Base-by-base conservation (phyloP, 805 yeast species). In the Kuraishia molischiana region DNA sequence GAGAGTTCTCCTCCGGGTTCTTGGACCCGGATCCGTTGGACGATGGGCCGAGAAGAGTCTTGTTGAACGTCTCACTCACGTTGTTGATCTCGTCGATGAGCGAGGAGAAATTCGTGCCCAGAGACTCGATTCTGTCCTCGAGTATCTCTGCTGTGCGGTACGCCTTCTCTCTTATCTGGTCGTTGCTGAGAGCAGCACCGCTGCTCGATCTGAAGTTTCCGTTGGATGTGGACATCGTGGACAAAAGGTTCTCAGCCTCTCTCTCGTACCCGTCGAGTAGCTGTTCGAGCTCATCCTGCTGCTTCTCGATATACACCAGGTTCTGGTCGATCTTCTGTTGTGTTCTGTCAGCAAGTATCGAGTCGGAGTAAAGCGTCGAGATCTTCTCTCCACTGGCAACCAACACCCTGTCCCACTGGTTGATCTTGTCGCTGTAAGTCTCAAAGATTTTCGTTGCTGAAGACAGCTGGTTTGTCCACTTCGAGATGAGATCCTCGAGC, bases 381-480 rank as follows among this genome's bases (percentile, higher is more conserved):
- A 90, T 84, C 52, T 83, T 85, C 35, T 84, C 89, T 10, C 95
- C 95, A 37, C 95, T 89, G 26, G 77, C 74, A 9, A 86, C 89
- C 34, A 92, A 66, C 14, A 79, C 74, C 44, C 74, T 72, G 56
- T 92, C 98, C 97, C 97, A 92, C 37, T 72, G 69, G 43, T 80
- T 77, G 17, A 90, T 77, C 42, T 80, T 81, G 19, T 67, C 64
- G 6, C 95, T 78, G 54, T 85, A 90, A 10, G 67, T 59, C 41
- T 79, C 80, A 60, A 89, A 92, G 28, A 84, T 79, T 19, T 71
- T 68, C 2, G 90, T 74, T 1, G 92, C 77, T 11, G 74, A 69
- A 2, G 90, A 67, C 41, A 92, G 61, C 47, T 92, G 95, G 39
- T 77, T 76, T 0, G 97, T 83, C 98, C 98, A 92, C 58, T 83